Percentiles rank a stretch among this genome's conserved stretches.
Evolutionary conservation across 1,284 basidiomycete species (phyloP).

Genomic region (Marasmius fiardii): DNA sequence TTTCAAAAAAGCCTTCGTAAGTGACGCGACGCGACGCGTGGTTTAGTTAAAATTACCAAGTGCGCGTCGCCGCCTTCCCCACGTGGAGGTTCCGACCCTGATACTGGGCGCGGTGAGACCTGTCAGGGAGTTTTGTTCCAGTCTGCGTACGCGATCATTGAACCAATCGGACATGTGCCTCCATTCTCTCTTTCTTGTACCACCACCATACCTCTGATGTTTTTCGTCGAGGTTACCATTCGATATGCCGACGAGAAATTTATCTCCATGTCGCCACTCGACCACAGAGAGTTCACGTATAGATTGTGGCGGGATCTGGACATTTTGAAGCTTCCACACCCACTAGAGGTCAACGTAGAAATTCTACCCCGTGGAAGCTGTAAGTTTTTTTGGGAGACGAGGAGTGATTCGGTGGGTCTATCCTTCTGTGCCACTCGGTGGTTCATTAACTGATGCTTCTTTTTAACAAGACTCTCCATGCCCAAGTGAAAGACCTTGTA

Average conservation of each 20-base stretch:
- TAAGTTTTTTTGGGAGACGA: constrained; percentile 8
- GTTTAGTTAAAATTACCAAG: too few relatives aligned
- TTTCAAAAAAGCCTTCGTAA: too few relatives aligned
- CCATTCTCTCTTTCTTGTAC: background rate
- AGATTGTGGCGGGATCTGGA: constrained; percentile 1
- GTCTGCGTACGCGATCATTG: background rate
- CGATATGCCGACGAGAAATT: background rate
- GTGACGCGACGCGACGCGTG: too few relatives aligned
- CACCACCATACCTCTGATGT: background rate
- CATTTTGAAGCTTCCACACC: constrained; percentile 9
- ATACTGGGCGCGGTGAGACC: background rate
- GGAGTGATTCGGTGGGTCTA: background rate
- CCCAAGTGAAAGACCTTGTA: background rate
- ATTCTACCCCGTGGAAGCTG: background rate
- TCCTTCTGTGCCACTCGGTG: background rate
- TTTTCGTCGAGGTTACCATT: constrained; percentile 1
- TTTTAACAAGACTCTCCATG: background rate
- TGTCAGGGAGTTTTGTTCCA: background rate
- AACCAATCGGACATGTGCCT: background rate
- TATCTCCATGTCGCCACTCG: background rate
- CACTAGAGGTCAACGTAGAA: constrained; percentile 5
- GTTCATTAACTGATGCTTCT: background rate
- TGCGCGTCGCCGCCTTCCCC: too few relatives aligned
- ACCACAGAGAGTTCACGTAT: background rate
- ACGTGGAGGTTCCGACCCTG: too few relatives aligned